Percentiles rank a stretch among this genome's conserved stretches.
These are phyloP conservation scores for Cryphonectria parasitica DNA, from an alignment of 2,329 filamentous ascomycete species.

Conservation along the genomic window DNA sequence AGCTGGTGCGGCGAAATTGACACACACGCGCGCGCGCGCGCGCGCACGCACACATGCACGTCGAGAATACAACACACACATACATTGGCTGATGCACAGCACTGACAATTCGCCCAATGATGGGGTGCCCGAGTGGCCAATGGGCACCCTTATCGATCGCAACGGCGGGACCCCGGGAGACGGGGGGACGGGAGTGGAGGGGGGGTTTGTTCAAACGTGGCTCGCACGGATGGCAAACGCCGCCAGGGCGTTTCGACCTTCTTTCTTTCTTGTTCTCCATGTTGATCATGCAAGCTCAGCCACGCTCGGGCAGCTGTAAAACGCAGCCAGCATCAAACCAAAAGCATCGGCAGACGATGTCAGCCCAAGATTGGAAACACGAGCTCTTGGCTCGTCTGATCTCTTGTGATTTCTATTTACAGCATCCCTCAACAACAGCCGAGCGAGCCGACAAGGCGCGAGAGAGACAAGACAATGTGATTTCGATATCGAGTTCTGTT, in stretches of 20 bases:
- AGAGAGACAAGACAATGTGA: not conserved
- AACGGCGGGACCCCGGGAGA: not conserved
- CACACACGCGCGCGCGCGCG: not conserved
- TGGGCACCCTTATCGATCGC: not conserved
- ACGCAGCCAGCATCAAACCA: not conserved
- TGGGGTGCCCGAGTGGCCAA: constrained; percentile 7
- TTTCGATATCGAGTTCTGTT: not conserved
- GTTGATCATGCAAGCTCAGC: constrained; percentile 16
- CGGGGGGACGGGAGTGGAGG: no score
- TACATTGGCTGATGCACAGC: not conserved
- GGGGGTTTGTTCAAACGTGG: not conserved
- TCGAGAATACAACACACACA: not conserved
- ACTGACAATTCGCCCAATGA: not conserved
- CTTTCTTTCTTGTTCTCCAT: not conserved
- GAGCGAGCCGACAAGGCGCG: no score
- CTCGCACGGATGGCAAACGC: not conserved
- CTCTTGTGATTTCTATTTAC: not conserved
- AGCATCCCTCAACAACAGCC: not conserved
- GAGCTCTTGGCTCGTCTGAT: not conserved
- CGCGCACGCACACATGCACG: no score
- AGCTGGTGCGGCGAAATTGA: not conserved
- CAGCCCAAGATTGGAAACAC: not conserved
- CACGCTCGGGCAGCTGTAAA: not conserved
- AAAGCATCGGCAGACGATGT: not conserved
- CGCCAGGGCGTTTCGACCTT: not conserved